A percentile compares a stretch with the other conserved stretches of the same genome.
These are phyloP conservation scores for Madurella fahalii DNA, from an alignment of 2,329 filamentous ascomycete species.

Conservation along the genomic window DNA sequence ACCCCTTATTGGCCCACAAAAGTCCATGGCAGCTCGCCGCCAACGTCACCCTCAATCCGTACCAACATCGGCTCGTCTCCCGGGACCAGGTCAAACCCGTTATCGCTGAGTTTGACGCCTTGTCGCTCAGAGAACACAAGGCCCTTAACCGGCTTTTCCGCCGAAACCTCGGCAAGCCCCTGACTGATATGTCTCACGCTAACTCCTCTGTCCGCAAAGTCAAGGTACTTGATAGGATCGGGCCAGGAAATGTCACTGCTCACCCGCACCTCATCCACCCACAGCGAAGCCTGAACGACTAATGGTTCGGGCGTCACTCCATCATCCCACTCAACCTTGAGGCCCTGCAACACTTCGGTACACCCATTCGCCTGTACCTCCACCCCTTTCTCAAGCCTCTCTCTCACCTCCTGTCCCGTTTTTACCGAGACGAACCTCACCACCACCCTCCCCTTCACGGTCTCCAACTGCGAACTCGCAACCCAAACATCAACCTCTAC, in stretches of 20 bases:
- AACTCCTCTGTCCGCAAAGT: constrained; percentile 44
- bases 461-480: constrained; percentile 30
- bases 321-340: constrained; percentile 26
- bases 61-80: constrained; percentile 32
- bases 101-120: constrained; percentile 48
- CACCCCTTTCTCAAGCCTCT: constrained; percentile 25
- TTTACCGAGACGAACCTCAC: constrained; percentile 41
- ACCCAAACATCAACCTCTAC: constrained; percentile 44
- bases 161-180: constrained; percentile 30
- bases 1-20: constrained; percentile 16
- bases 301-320: constrained; percentile 23
- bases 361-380: constrained; percentile 35
- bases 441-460: constrained; percentile 26
- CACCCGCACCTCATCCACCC: constrained; percentile 36
- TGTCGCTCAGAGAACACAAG: constrained; percentile 50
- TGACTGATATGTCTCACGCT: constrained; percentile 28
- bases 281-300: constrained; percentile 38
- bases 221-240: constrained; percentile 58
- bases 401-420: constrained; percentile 35
- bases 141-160: constrained; percentile 51
- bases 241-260: constrained; percentile 55
- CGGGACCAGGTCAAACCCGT: constrained; percentile 55
- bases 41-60: constrained; percentile 20
- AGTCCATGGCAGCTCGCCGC: constrained; percentile 14
- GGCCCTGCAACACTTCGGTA: constrained; percentile 37